Evolutionary conservation across 768 basidiomycete species (phyloP).

Genomic region (Saitozyma podzolica): DNA sequence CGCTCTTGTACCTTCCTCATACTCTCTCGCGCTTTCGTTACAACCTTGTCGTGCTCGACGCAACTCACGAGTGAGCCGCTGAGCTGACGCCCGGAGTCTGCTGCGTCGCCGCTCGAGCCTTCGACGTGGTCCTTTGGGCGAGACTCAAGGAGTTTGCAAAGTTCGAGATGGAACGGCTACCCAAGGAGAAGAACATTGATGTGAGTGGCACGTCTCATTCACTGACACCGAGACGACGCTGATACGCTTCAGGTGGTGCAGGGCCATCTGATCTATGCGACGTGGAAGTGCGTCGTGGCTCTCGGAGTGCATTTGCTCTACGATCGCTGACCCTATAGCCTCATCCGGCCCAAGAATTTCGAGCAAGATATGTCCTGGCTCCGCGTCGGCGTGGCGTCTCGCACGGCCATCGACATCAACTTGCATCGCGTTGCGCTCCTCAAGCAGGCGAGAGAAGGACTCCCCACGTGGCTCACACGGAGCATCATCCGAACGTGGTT

Average conservation of each 20-base stretch:
- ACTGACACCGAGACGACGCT: no score
- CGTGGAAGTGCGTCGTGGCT: slow-evolving; percentile 34
- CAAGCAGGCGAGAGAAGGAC: slow-evolving; percentile 18
- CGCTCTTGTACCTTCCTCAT: no score
- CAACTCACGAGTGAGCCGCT: no score
- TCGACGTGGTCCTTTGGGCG: slow-evolving; percentile 28
- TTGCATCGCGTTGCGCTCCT: slow-evolving; percentile 37
- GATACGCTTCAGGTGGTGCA: slow-evolving; percentile 16
- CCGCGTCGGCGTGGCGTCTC: slow-evolving; percentile 26
- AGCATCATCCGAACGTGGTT: slow-evolving; percentile 39
- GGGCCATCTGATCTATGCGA: slow-evolving; percentile 37
- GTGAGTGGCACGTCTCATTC: slow-evolving; percentile 11
- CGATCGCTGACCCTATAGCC: slow-evolving; percentile 6
- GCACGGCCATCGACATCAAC: slow-evolving; percentile 42
- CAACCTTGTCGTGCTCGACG: no score
- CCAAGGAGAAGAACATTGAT: slow-evolving; percentile 43
- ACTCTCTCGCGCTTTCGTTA: no score
- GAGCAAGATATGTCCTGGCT: slow-evolving; percentile 43
- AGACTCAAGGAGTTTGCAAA: slow-evolving; percentile 32
- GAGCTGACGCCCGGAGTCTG: slow-evolving; percentile 21
- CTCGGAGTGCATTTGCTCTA: background rate
- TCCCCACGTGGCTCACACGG: slow-evolving; percentile 27
- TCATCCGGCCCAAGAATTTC: slow-evolving; percentile 35
- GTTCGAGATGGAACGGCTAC: slow-evolving; percentile 39
- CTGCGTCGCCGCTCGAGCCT: slow-evolving; percentile 32